phyloP scores from a whole-genome alignment of 2,329 filamentous ascomycete genomes.

The Botrytis cinerea region DNA sequence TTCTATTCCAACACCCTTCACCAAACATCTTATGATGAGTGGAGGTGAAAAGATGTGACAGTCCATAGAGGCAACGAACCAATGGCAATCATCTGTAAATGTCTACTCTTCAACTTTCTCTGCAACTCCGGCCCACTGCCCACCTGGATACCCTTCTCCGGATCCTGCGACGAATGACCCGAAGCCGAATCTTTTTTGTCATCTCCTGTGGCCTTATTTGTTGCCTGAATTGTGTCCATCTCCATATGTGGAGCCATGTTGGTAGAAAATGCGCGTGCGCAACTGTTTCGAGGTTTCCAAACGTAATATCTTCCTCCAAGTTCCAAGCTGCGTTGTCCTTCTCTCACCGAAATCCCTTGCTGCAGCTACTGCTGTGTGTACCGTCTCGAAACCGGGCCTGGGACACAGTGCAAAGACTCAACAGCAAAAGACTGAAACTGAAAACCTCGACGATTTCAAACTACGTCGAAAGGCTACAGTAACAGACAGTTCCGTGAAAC shows the following conservation, averaged over 20 bases:
- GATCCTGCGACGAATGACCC: slow-evolving; percentile 17
- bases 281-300: slow-evolving; percentile 2
- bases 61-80: slow-evolving; percentile 36
- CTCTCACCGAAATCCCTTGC: neutral
- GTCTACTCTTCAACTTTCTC: slow-evolving; percentile 54
- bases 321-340: slow-evolving; percentile 13
- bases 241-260: slow-evolving; percentile 13
- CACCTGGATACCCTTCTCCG: slow-evolving; percentile 19
- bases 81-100: slow-evolving; percentile 69
- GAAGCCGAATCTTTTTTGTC: slow-evolving; percentile 19
- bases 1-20: slow-evolving; percentile 13
- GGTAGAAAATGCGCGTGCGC: slow-evolving; percentile 12
- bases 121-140: slow-evolving; percentile 22
- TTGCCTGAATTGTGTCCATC: slow-evolving; percentile 13
- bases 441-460: slow-evolving; percentile 21
- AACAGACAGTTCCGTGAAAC: slow-evolving; percentile 3
- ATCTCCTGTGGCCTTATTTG: neutral
- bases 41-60: slow-evolving; percentile 25
- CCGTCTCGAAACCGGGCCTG: neutral
- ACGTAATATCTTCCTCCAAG: slow-evolving; percentile 8
- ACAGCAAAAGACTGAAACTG: slow-evolving; percentile 5
- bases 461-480: slow-evolving; percentile 21
- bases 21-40: neutral
- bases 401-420: neutral
- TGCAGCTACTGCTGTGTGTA: neutral